Percentiles rank a stretch among this genome's conserved stretches.
phyloP scores from a whole-genome alignment of 805 yeast genomes.

The Nadsonia fulvescens region DNA sequence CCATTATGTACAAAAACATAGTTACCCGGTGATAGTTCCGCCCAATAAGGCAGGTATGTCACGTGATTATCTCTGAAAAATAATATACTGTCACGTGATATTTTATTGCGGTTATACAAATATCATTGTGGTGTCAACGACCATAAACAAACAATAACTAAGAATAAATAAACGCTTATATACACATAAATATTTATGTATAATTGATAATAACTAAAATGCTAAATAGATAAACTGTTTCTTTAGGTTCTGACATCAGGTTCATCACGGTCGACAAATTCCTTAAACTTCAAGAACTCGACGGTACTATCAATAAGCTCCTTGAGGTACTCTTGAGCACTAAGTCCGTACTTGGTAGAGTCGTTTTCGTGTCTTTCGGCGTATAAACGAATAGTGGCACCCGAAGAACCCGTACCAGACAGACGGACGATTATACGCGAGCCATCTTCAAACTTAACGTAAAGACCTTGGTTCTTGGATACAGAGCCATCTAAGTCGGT shows the following conservation, averaged over 20 bases:
- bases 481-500: constrained; percentile 91
- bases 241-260: constrained; percentile 75
- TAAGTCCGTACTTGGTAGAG: constrained; percentile 25
- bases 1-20: too few relatives aligned
- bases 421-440: constrained; percentile 75
- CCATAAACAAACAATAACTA: too few relatives aligned
- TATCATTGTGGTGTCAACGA: constrained; percentile 1
- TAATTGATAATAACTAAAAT: not conserved
- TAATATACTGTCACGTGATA: too few relatives aligned
- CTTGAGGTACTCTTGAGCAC: constrained; percentile 52
- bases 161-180: too few relatives aligned
- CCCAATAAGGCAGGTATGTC: too few relatives aligned
- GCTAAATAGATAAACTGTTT: not conserved
- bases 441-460: constrained; percentile 63
- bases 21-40: too few relatives aligned
- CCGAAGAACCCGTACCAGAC: constrained; percentile 95
- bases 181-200: not conserved
- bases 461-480: constrained; percentile 75
- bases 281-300: constrained; percentile 49
- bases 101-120: too few relatives aligned
- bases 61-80: too few relatives aligned
- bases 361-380: constrained; percentile 68
- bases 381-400: constrained; percentile 89
- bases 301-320: constrained; percentile 46
- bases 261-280: constrained; percentile 58